A percentile compares a stretch with the other conserved stretches of the same genome.
Evolutionary conservation across 2,329 filamentous ascomycete genomes (phyloP).

Genomic region (Monilinia fructicola): DNA sequence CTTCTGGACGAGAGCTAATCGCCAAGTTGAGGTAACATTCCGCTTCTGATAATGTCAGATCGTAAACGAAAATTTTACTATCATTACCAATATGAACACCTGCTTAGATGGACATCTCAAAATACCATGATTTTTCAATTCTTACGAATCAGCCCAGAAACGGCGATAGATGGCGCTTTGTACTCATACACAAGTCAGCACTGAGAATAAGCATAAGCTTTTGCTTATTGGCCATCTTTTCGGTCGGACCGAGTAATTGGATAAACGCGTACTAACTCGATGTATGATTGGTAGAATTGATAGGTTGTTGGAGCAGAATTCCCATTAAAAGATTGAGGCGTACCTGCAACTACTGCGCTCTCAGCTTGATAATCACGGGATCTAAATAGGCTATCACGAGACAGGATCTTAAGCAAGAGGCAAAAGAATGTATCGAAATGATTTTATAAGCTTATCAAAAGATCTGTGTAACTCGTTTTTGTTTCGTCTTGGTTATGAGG

Average conservation of each 20-base stretch:
- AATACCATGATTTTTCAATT: too few species aligned
- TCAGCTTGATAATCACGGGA: neutral
- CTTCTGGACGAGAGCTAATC: too few species aligned
- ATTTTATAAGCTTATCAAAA: fast-evolving
- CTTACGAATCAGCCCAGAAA: too few species aligned
- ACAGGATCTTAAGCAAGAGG: neutral
- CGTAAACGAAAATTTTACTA: neutral
- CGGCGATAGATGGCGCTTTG: too few species aligned
- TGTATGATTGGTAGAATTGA: neutral
- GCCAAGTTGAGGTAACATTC: conserved; percentile 2
- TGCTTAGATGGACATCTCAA: neutral
- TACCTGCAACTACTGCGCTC: neutral
- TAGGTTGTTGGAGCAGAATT: neutral
- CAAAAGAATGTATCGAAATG: neutral
- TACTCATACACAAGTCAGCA: too few species aligned
- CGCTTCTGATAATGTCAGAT: neutral
- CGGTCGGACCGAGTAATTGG: neutral
- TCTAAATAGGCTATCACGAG: conserved; percentile 1
- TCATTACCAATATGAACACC: conserved; percentile 1
- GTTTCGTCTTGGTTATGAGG: too few species aligned
- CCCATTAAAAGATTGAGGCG: neutral
- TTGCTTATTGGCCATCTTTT: neutral
- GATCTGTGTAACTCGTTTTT: too few species aligned
- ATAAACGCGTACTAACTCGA: neutral
- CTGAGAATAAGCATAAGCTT: neutral